Percentiles rank a stretch among this genome's conserved stretches.
phyloP scores from a whole-genome alignment of 2,329 filamentous ascomycete genomes.

The Calonectria henricotiae region DNA sequence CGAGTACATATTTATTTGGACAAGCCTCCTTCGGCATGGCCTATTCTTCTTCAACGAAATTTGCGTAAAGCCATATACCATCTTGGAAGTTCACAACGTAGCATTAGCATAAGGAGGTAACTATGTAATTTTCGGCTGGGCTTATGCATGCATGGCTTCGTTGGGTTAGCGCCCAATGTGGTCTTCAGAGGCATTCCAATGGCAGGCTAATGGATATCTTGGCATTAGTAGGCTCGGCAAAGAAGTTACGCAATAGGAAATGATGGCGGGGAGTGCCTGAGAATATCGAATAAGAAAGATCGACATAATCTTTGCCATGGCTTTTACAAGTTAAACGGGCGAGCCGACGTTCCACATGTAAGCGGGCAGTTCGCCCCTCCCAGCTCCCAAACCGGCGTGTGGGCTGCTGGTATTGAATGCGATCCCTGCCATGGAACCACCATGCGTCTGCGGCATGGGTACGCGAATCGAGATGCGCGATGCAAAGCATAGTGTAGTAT shows the following conservation, averaged over 20 bases:
- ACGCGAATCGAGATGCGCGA: background rate
- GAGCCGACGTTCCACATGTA: background rate
- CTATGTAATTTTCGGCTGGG: background rate
- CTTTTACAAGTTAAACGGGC: background rate
- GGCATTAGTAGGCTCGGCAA: background rate
- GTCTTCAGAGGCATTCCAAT: slow-evolving; percentile 7
- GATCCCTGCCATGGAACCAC: slow-evolving; percentile 8
- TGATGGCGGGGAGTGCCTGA: background rate
- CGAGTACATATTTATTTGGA: background rate
- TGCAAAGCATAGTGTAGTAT: background rate
- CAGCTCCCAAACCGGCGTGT: background rate
- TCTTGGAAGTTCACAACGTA: background rate
- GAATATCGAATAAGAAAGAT: slow-evolving; percentile 8
- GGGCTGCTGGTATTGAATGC: background rate
- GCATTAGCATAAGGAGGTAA: background rate
- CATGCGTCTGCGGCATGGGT: background rate
- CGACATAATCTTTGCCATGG: background rate
- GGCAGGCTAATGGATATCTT: background rate
- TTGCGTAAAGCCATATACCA: background rate
- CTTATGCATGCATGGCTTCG: background rate
- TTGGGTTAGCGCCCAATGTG: slow-evolving; percentile 11
- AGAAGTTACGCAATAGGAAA: slow-evolving; percentile 6
- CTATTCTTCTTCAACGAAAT: background rate
- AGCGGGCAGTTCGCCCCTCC: background rate
- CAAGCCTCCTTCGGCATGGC: background rate